Evolutionary conservation across 1,284 basidiomycete species (phyloP).

Genomic region (Puccinia novopanici): DNA sequence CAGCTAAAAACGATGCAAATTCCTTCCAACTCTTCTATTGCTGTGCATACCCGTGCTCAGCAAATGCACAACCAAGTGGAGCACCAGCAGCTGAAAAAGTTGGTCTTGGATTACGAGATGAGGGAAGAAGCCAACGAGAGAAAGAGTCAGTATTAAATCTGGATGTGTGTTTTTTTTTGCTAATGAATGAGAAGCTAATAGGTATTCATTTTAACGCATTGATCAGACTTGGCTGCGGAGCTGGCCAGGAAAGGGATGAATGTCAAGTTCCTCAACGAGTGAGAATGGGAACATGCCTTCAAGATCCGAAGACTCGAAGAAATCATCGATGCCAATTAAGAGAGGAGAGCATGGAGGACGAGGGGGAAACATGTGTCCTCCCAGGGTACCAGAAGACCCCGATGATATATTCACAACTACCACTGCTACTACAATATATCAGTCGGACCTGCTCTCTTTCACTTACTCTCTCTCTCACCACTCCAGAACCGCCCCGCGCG

Average conservation of each 20-base stretch:
- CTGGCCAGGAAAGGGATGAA: conserved; percentile 43
- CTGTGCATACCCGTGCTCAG: conserved; percentile 81
- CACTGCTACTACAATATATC: too few relatives aligned
- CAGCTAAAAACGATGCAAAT: conserved; percentile 82
- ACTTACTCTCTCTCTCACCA: too few relatives aligned
- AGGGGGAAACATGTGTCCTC: too few relatives aligned
- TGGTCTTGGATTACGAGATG: conserved; percentile 68
- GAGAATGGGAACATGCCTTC: too few relatives aligned
- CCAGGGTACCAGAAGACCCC: too few relatives aligned
- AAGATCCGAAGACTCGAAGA: too few relatives aligned
- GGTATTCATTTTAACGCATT: background rate
- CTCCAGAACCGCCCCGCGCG: too few relatives aligned
- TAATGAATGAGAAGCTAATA: background rate
- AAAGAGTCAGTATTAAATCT: conserved; percentile 55
- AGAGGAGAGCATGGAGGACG: too few relatives aligned
- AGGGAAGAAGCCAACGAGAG: conserved; percentile 60
- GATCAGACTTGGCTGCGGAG: conserved; percentile 29
- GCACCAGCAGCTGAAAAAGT: conserved; percentile 87
- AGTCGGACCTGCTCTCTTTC: too few relatives aligned
- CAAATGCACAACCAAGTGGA: conserved; percentile 89
- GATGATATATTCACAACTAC: too few relatives aligned
- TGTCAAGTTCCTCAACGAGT: conserved; percentile 36
- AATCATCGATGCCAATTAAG: too few relatives aligned
- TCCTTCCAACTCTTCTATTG: conserved; percentile 79
- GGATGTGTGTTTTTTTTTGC: background rate